Evolutionary conservation across 139 green algal species (phyloP).

Genomic region (Asterochloris erici): DNA sequence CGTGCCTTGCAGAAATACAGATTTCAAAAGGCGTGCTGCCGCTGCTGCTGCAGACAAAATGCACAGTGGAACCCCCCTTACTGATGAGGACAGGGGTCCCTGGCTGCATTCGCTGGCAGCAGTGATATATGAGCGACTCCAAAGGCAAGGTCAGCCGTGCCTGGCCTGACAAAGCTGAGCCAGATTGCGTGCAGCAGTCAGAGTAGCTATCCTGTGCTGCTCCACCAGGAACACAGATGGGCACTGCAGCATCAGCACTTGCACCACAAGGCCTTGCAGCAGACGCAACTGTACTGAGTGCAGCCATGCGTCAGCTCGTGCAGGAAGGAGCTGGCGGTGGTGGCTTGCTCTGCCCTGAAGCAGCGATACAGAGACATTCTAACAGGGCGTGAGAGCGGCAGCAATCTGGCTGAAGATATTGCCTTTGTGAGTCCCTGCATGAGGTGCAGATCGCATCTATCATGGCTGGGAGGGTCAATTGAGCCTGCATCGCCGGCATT

Average conservation of each 20-base stretch:
- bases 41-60: slow-evolving; percentile 13
- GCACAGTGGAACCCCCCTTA: neutral
- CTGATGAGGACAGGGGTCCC: slow-evolving; percentile 1
- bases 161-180: neutral
- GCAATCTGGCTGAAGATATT: neutral
- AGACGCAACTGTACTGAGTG: neutral
- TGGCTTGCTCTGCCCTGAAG: slow-evolving; percentile 43
- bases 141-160: neutral
- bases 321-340: slow-evolving; percentile 19
- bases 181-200: neutral
- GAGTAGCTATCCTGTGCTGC: too few species aligned
- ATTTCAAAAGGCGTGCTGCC: too few species aligned
- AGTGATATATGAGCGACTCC: slow-evolving; percentile 3
- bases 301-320: neutral
- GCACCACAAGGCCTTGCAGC: neutral
- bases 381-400: neutral
- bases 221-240: neutral
- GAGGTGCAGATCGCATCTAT: too few species aligned
- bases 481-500: too few species aligned
- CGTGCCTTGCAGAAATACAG: too few species aligned
- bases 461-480: too few species aligned
- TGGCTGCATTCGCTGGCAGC: slow-evolving; percentile 1
- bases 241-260: neutral
- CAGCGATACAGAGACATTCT: slow-evolving; percentile 27
- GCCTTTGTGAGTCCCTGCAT: slow-evolving; percentile 1